Percentiles rank a stretch among this genome's conserved stretches.
These are phyloP conservation scores for Plasmodium knowlesi DNA, from an alignment of 169 alveolate genomes.

Conservation along the genomic window DNA sequence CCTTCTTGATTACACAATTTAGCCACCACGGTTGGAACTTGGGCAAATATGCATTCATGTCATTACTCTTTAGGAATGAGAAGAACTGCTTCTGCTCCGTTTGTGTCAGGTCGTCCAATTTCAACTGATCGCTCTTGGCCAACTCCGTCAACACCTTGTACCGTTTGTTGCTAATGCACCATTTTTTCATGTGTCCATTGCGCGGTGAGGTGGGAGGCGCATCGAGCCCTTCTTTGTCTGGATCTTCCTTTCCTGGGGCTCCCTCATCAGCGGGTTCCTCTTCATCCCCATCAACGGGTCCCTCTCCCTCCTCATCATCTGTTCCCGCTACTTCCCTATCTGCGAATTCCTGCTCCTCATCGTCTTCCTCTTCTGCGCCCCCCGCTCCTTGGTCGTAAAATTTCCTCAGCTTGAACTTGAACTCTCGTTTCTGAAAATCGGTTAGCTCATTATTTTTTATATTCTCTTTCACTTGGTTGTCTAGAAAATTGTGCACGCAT, in stretches of 20 bases:
- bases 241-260: neutral
- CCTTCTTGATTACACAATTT: slow-evolving; percentile 58
- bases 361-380: neutral
- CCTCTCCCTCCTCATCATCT: neutral
- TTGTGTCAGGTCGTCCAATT: slow-evolving; percentile 35
- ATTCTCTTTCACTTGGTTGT: slow-evolving; percentile 55
- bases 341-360: neutral
- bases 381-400: slow-evolving; percentile 22
- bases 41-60: slow-evolving; percentile 37
- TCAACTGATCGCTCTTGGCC: slow-evolving; percentile 40
- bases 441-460: slow-evolving; percentile 36
- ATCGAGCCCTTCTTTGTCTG: neutral
- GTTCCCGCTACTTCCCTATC: neutral
- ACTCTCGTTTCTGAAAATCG: slow-evolving; percentile 54
- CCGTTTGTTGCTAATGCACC: slow-evolving; percentile 68
- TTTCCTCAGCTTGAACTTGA: slow-evolving; percentile 47
- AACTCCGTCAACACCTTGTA: slow-evolving; percentile 59
- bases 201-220: neutral
- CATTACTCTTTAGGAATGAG: slow-evolving; percentile 62
- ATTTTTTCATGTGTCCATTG: neutral
- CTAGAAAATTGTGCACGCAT: slow-evolving; percentile 44
- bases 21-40: slow-evolving; percentile 66
- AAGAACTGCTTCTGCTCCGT: slow-evolving; percentile 69
- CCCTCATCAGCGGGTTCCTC: neutral
- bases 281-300: neutral